Conservation (phyloP, 2,329 filamentous ascomycete genomes). For the Aspergillus alliaceus region DNA sequence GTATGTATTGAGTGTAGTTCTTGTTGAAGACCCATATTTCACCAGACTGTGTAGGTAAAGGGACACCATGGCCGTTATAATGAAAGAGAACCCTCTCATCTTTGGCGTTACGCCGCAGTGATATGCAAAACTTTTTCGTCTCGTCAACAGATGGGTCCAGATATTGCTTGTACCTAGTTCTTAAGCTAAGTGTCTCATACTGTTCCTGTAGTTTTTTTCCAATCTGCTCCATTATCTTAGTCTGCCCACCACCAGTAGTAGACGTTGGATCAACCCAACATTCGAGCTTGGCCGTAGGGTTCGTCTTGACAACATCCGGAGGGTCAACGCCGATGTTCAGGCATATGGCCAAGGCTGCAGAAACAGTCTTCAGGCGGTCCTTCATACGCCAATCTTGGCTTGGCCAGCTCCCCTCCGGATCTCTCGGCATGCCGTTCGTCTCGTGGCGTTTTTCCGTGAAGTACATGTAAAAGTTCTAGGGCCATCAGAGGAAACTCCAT, state of each 20-base stretch:
- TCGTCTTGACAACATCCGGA: conserved; percentile 94
- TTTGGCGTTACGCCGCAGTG: conserved; percentile 85
- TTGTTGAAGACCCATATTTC: conserved; percentile 99
- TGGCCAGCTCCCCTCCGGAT: conserved; percentile 56
- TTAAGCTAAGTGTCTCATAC: conserved; percentile 90
- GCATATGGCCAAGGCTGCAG: conserved; percentile 88
- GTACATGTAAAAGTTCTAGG: conserved; percentile 98
- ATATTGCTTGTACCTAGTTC: conserved; percentile 97
- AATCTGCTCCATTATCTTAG: conserved; percentile 88
- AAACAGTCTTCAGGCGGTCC: conserved; percentile 93
- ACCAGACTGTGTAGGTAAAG: conserved; percentile 89
- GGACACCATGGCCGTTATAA: conserved; percentile 97
- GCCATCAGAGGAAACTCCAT: background rate
- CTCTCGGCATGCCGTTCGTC: conserved; percentile 82
- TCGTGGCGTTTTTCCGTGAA: conserved; percentile 98
- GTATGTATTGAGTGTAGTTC: conserved; percentile 98
- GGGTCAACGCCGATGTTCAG: conserved; percentile 97
- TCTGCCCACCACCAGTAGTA: conserved; percentile 69
- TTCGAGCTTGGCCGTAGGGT: conserved; percentile 87
- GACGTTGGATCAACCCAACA: conserved; percentile 93
- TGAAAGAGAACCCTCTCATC: conserved; percentile 96
- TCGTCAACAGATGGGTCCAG: conserved; percentile 96
- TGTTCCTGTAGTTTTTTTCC: conserved; percentile 94
- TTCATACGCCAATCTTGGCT: conserved; percentile 94
- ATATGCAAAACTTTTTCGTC: conserved; percentile 93